Base-by-base conservation (phyloP, 108 stramenopile species). In the Licmophora abbreviata region DNA sequence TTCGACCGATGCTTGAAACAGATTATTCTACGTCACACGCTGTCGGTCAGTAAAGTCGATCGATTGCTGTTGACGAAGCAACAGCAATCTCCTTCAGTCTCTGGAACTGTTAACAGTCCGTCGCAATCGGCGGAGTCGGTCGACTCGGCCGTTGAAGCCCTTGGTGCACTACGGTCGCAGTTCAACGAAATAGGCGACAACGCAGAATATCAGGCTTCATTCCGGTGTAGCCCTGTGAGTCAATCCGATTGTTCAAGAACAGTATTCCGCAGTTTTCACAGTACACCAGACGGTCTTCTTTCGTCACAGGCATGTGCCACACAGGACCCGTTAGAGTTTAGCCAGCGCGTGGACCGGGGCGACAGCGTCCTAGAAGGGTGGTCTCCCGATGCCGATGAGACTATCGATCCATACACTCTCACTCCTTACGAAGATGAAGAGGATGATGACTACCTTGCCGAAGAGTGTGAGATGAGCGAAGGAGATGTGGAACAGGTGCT, bases 1-100 rank as follows among this genome's bases (percentile, higher is more conserved):
- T 83, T 75, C 69, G 40, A 67, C n/a, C 68, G 85, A 23, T 77
- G 73, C 0, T 48, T 87, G 44, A 53, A 54, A 9, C 69, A 92
- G 43, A 86, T 91, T 20, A 31, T 78, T 32, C 29, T 63, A 22
- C 63, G 71, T 20, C 66, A 78, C 45, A 17, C 18, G 4, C 25
- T 12, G 21, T 21, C 27, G 4, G 44, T 64, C n/a, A 14, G 29
- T 27, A 21, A 40, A 17, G 28, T 33, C 18, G 66, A 51, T 43
- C 5, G 56, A 44, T 30, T 29, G 40, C 14, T 22, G 26, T 40
- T 22, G 43, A 23, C 25, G n/a, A n/a, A n/a, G 3, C 5, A 11
- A 55, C 7, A 55, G 11, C 54, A 23, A 41, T 43, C 29, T 10
- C 20, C 28, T 30, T 12, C 21, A 47, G 10, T 14, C 31, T 20